Evolutionary conservation across 805 yeast genomes (phyloP), one percentile per base, ranked within the genome.

Genomic region (Cyberlindnera meyerae): DNA sequence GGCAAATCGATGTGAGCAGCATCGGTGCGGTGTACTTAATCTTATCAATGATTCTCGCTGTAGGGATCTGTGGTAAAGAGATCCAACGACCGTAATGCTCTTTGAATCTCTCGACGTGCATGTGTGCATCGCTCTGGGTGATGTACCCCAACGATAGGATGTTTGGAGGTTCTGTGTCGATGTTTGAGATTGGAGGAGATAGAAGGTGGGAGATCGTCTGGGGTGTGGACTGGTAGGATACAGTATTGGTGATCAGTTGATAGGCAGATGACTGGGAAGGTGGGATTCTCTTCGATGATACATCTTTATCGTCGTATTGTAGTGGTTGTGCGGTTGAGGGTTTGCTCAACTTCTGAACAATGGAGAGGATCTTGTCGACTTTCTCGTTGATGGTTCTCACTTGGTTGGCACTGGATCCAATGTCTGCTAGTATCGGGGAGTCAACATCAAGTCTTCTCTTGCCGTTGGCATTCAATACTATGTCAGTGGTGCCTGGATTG

Each of bases 11-110:
- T 1, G 86, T 79, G 12, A 83, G 58, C n/a, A 84, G 61, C 26
- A 84, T 60, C 1, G 89, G 77, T 15, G 84, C 77, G 26, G 68
- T 48, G 17, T 51, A 41, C 27, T 76, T 54, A 28, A 82, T 65
- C 24, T 70, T 56, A 5, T 64, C 68, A 8, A 81, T 61, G 16
- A 83, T 60, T 24, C 61, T 63, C 14, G 62, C 69, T 0, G 79
- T 68, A 5, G 77, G 53, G 24, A 71, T 51, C 11, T 62, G 62
- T 21, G 89, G 87, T 34, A 83, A 75, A 36, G 83, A 75, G 4
- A 82, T 77, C 94, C 94, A 84, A 21, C 86, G 67, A 5, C 88
- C 86, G 51, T 79, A 83, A 49, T 81, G 70, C 33, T 77, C 73
- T 29, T 82, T 62, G 53, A 83, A 84, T 31, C 71, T 72, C 36